Evolutionary conservation across 768 basidiomycete species (phyloP).

Genomic region (Tephrocybe sp.): DNA sequence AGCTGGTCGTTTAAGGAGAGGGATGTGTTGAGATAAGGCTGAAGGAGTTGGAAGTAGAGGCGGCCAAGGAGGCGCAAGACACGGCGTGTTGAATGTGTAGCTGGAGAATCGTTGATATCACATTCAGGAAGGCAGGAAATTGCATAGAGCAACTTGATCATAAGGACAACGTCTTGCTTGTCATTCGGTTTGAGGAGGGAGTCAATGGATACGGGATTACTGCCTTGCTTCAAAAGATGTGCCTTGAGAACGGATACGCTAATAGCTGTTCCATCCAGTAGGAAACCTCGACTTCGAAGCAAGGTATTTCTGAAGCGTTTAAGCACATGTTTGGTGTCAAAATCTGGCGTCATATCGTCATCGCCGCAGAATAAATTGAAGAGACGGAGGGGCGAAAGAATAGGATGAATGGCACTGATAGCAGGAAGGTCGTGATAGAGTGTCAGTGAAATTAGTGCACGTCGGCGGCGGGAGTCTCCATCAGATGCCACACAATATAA

Average conservation of each 20-base stretch:
- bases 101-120: constrained; percentile 21
- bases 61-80: not conserved
- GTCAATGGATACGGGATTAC: constrained; percentile 13
- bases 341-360: constrained; percentile 33
- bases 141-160: constrained; percentile 21
- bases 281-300: constrained; percentile 23
- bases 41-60: not conserved
- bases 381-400: constrained; percentile 17
- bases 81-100: constrained; percentile 18
- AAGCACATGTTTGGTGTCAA: constrained; percentile 33
- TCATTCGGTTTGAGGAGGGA: constrained; percentile 24
- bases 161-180: constrained; percentile 27
- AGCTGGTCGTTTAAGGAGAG: constrained; percentile 32
- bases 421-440: constrained; percentile 15
- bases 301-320: constrained; percentile 30
- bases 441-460: constrained; percentile 22
- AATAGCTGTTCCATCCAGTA: constrained; percentile 22
- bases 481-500: constrained; percentile 20
- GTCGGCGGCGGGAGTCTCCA: constrained; percentile 26
- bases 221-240: constrained; percentile 21
- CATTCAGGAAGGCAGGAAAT: constrained; percentile 25
- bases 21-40: constrained; percentile 27
- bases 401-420: constrained; percentile 18
- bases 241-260: constrained; percentile 18
- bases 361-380: constrained; percentile 28